Percentiles rank a stretch among this genome's conserved stretches.
Evolutionary conservation across 805 yeast species (phyloP).

Genomic region (Metschnikowia lochheadii): DNA sequence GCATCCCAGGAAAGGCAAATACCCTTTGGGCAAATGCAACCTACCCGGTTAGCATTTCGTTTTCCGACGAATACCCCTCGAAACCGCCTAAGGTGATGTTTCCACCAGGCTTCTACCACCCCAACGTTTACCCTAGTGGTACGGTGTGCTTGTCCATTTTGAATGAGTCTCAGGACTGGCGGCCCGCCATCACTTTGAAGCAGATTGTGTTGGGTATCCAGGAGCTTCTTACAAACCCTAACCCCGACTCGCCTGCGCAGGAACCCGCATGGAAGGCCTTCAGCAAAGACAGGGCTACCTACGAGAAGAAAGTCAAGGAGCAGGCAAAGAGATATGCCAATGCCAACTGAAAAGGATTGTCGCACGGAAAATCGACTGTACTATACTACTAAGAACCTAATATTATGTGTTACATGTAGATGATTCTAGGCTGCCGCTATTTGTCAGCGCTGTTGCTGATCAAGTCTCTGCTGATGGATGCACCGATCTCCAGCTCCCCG

Average conservation of each 20-base stretch:
- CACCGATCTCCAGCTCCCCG: slow-evolving; percentile 44
- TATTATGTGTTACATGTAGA: not conserved
- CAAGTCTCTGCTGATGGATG: slow-evolving; percentile 47
- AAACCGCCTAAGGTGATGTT: slow-evolving; percentile 94
- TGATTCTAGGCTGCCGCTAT: not conserved
- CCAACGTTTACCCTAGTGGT: slow-evolving; percentile 96
- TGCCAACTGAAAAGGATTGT: slow-evolving; percentile 8
- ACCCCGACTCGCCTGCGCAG: slow-evolving; percentile 95
- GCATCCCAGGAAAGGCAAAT: slow-evolving; percentile 87
- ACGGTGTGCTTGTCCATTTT: slow-evolving; percentile 89
- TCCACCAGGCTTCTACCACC: slow-evolving; percentile 90
- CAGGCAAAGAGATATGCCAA: slow-evolving; percentile 58
- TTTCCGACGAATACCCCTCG: slow-evolving; percentile 91
- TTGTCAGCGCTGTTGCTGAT: slow-evolving; percentile 33
- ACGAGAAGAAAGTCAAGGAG: slow-evolving; percentile 72
- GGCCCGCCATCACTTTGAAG: slow-evolving; percentile 90
- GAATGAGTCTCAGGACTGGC: slow-evolving; percentile 96
- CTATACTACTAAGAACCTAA: slow-evolving; percentile 3
- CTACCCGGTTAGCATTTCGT: slow-evolving; percentile 74
- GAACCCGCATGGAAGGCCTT: slow-evolving; percentile 93
- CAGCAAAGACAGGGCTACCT: slow-evolving; percentile 59
- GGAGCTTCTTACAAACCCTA: slow-evolving; percentile 84
- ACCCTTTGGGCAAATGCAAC: slow-evolving; percentile 91
- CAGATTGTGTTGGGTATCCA: slow-evolving; percentile 90
- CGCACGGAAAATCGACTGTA: slow-evolving; percentile 3